Conservation (phyloP, 2,329 filamentous ascomycete species). For the Fusarium concolor region DNA sequence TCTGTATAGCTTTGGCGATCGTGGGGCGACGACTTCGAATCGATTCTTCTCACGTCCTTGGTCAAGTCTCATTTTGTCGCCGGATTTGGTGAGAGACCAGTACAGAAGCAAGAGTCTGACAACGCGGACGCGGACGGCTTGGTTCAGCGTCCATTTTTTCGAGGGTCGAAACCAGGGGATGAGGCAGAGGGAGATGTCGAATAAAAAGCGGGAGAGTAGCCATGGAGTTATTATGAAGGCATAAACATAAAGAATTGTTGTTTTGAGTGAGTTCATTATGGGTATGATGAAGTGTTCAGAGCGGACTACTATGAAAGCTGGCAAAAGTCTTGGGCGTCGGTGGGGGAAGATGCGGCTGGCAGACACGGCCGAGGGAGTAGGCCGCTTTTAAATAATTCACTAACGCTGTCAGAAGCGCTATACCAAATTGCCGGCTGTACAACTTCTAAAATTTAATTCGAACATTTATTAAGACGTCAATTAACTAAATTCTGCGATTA, state of each 20-base stretch:
- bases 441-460: background rate
- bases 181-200: slow-evolving; percentile 29
- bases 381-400: background rate
- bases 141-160: slow-evolving; percentile 24
- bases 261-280: background rate
- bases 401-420: too few species aligned
- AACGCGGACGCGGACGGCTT: slow-evolving; percentile 35
- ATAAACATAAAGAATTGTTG: background rate
- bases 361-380: background rate
- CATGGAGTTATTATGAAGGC: slow-evolving; percentile 19
- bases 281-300: background rate
- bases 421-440: background rate
- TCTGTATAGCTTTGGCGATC: slow-evolving; percentile 32
- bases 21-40: slow-evolving; percentile 29
- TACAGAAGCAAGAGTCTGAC: slow-evolving; percentile 35
- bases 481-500: background rate
- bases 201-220: slow-evolving; percentile 25
- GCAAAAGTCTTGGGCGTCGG: background rate
- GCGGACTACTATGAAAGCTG: background rate
- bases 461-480: background rate
- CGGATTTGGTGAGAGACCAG: slow-evolving; percentile 34
- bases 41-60: slow-evolving; percentile 31
- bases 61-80: slow-evolving; percentile 19
- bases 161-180: slow-evolving; percentile 24
- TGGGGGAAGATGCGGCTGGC: background rate